Evolutionary conservation across 2,329 filamentous ascomycete genomes (phyloP), one percentile per base, ranked within the genome.

Genomic region (Bipolaris gigantea): DNA sequence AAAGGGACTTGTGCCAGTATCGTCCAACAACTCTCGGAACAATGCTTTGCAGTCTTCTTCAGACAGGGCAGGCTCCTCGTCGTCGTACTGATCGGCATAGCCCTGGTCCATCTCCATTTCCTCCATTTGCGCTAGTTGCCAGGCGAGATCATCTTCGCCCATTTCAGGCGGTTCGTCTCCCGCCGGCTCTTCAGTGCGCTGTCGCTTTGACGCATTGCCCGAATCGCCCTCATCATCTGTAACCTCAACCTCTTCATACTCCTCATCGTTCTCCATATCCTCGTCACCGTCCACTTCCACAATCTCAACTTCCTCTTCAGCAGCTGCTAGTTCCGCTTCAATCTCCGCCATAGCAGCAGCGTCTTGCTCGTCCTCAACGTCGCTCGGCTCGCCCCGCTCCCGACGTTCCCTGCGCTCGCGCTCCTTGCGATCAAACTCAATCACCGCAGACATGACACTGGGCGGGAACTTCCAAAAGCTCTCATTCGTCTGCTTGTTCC

Each of bases 391-490:
- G 16, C 69, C 73, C 10, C 76, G 86, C 84, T 74, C 70, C 42
- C 63, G 64, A 11, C 66, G 82, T 75, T 76, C 85, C 78, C 75
- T 87, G 55, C 85, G 83, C 61, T 87, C 85, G 71, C 88, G 85
- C 73, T 96, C 91, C 50, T 90, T 78, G 21, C 77, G 76, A 66
- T 88, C 85, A 49, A 94, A 89, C 13, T 86, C 84, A 4, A 83
- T 71, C 1, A 87, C 83, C 0, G 85, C 91, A 56, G 88, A 86
- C 82, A 92, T 87, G 33, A 99, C 81, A 71, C 94, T 88, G 50
- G 90, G 85, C 0, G 94, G 94, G 65, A 97, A 94, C 67, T 91
- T 91, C 94, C 95, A 99, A 74, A 92, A 92, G 74, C 92, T 97
- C 62, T 92, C 83, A 34, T 93, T 89, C 61, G 93, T 96, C 49